Evolutionary conservation across 2,329 filamentous ascomycete genomes (phyloP).

Genomic region (Nothopassalora personata): DNA sequence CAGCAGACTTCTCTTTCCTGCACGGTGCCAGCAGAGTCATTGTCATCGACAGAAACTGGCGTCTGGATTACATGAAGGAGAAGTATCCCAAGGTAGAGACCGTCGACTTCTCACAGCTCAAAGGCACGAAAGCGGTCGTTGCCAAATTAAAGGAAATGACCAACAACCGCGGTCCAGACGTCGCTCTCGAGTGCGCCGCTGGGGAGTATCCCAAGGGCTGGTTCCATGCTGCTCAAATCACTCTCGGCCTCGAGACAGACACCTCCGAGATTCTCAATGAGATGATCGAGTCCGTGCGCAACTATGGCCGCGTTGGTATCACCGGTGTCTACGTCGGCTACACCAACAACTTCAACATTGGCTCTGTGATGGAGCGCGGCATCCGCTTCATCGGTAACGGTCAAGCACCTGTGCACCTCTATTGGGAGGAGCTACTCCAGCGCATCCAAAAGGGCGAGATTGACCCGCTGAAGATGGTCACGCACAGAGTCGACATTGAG

Average conservation of each 20-base stretch:
- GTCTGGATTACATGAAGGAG: constrained; percentile 62
- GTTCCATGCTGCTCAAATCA: constrained; percentile 55
- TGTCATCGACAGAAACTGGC: constrained; percentile 68
- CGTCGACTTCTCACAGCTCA: constrained; percentile 63
- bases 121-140: constrained; percentile 58
- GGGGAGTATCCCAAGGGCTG: constrained; percentile 60
- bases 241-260: constrained; percentile 71
- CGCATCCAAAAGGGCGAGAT: constrained; percentile 63
- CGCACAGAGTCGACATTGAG: constrained; percentile 60
- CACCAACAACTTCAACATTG: constrained; percentile 78
- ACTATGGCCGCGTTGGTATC: constrained; percentile 68
- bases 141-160: constrained; percentile 68
- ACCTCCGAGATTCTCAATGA: constrained; percentile 76
- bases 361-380: constrained; percentile 80
- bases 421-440: constrained; percentile 73
- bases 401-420: constrained; percentile 70
- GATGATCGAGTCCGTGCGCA: constrained; percentile 68
- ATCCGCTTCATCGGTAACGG: constrained; percentile 69
- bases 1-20: constrained; percentile 60
- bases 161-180: constrained; percentile 65
- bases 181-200: constrained; percentile 62
- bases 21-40: constrained; percentile 72
- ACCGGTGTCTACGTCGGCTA: constrained; percentile 65
- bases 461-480: constrained; percentile 74
- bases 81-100: constrained; percentile 62